Base-by-base conservation (phyloP, 371 early-diverging fungal genomes). In the Neoconidiobolus thromboides region DNA sequence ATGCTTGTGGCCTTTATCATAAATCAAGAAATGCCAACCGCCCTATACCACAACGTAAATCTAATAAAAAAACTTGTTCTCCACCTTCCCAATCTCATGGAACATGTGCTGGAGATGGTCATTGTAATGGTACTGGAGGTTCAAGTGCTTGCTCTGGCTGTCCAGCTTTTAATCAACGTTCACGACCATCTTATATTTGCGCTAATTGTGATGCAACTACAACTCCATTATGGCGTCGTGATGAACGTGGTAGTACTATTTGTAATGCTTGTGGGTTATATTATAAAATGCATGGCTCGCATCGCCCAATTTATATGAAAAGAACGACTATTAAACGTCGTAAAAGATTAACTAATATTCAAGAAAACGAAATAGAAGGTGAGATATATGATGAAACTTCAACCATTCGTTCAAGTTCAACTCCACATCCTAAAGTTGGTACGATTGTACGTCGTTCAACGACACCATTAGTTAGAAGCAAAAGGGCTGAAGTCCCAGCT, bases 191-290 rank as follows among this genome's bases (percentile, higher is more conserved):
- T 12, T 58, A 78, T 38, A 71, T 78, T 12, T 92, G 93, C 67
- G 77, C 80, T 40, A 90, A 91, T 65, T 91, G 91, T 64, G 67
- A 76, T 3, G 86, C 89, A 0, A 83, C 81, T 2, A 81, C 80
- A 0, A 93, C 93, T 0, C 93, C 95, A 0, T 71, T 91, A 15
- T 96, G 99, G 89, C 71, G 97, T 26, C 71, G 89, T 60, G 84
- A 86, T 59, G 80, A 78, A 51, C 70, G 75, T 9, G 87, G 87
- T 40, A 81, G 85, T 52, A 76, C 78, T 15, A 77, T 90, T 39
- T 91, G 90, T 66, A 90, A 91, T 68, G 90, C 88, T 0, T 91
- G 91, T 65, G 90, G 91, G 14, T 72, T 91, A 3, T 91, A 88
- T 66, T 83, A 80, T 67, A 86, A 86, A 66, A 68, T 88, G 43